Evolutionary conservation across 768 basidiomycete genomes (phyloP).

Genomic region (Trametes coccinea): DNA sequence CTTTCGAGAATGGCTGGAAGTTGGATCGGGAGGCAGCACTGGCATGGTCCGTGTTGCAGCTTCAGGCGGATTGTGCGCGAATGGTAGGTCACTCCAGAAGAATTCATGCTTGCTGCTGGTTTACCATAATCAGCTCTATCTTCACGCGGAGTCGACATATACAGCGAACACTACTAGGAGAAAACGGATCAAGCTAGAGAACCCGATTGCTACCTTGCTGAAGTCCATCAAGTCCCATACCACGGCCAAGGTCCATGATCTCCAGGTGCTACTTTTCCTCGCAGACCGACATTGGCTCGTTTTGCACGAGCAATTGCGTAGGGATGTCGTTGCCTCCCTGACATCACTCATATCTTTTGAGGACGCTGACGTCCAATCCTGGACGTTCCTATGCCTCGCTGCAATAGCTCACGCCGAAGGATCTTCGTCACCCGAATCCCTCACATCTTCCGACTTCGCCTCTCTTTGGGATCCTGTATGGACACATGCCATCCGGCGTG

Average conservation of each 20-base stretch:
- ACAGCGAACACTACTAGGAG: constrained; percentile 40
- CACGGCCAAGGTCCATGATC: constrained; percentile 46
- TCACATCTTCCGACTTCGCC: constrained; percentile 24
- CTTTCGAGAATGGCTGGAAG: constrained; percentile 72
- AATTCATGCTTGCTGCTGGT: constrained; percentile 4
- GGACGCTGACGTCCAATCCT: constrained; percentile 70
- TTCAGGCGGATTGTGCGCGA: constrained; percentile 76
- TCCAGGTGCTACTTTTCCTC: constrained; percentile 85
- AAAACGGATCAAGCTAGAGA: constrained; percentile 58
- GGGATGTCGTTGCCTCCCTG: constrained; percentile 55
- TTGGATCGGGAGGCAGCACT: constrained; percentile 72
- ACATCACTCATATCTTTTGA: constrained; percentile 63
- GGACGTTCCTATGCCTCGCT: constrained; percentile 82
- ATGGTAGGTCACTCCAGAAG: constrained; percentile 46
- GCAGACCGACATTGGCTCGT: constrained; percentile 74
- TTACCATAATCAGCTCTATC: constrained; percentile 50
- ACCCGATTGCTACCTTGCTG: constrained; percentile 60
- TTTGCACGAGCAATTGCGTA: constrained; percentile 59
- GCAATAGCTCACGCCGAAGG: constrained; percentile 60
- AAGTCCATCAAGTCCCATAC: constrained; percentile 42
- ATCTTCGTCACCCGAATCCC: neutral
- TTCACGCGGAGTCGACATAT: constrained; percentile 57
- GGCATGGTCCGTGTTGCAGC: constrained; percentile 75
- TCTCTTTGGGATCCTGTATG: constrained; percentile 81
- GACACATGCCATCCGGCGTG: constrained; percentile 78